Evolutionary conservation across 1,284 basidiomycete species (phyloP).

Genomic region (Cutaneotrichosporon mucoides): DNA sequence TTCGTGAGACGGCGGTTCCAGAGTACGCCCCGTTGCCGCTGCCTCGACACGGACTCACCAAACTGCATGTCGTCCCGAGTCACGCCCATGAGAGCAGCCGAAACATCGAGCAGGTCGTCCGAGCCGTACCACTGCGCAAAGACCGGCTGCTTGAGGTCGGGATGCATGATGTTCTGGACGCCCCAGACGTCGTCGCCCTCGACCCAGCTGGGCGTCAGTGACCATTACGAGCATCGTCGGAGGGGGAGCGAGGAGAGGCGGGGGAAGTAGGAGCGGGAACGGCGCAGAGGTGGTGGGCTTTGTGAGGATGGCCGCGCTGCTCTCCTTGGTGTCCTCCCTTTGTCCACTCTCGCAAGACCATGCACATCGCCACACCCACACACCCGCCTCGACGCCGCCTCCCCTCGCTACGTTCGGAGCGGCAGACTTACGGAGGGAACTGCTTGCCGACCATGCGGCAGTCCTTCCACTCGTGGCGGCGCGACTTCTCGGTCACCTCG

Average conservation of each 20-base stretch:
- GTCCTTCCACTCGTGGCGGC: conserved; percentile 63
- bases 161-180: conserved; percentile 75
- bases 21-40: no score
- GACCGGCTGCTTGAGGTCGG: conserved; percentile 58
- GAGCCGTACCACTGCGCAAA: conserved; percentile 69
- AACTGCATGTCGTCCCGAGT: conserved; percentile 60
- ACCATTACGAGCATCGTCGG: neutral
- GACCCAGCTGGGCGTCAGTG: neutral
- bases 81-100: conserved; percentile 58
- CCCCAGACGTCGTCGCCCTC: conserved; percentile 66
- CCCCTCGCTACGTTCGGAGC: no score
- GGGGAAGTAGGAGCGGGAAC: no score
- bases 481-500: conserved; percentile 57
- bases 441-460: conserved; percentile 72
- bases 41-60: conserved; percentile 53
- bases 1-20: no score
- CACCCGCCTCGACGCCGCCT: no score
- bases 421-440: conserved; percentile 61
- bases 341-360: no score
- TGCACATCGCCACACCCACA: no score
- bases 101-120: conserved; percentile 55
- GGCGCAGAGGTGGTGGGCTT: no score
- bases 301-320: no score
- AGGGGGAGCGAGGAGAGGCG: neutral
- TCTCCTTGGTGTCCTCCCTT: no score